These are phyloP conservation scores for Colletotrichum orchidophilum DNA, from an alignment of 2,329 filamentous ascomycete genomes.

Conservation along the genomic window DNA sequence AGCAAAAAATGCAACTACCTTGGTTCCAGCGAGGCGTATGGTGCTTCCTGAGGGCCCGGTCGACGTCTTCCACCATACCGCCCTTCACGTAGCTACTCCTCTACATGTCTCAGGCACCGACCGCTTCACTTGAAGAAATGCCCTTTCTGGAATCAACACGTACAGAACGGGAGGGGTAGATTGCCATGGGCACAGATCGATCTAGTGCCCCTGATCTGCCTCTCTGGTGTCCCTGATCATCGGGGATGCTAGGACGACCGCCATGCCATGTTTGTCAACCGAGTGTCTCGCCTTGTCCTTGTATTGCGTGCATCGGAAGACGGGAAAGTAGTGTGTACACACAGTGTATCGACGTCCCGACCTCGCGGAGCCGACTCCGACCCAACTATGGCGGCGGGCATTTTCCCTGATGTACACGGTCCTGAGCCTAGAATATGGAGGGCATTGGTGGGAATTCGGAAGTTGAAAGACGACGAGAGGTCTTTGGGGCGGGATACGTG, in stretches of 20 bases:
- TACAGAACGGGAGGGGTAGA: background rate
- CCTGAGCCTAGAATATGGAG: conserved; percentile 1
- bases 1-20: background rate
- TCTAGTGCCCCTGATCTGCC: conserved; percentile 20
- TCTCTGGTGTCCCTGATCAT: conserved; percentile 17
- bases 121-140: background rate
- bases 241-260: background rate
- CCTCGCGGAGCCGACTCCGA: conserved; percentile 1
- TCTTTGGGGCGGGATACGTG: conserved; percentile 1
- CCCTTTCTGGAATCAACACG: background rate
- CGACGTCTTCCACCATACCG: background rate
- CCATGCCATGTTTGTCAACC: conserved; percentile 6
- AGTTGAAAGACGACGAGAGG: background rate
- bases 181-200: conserved; percentile 3
- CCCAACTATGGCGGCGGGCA: background rate
- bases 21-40: background rate
- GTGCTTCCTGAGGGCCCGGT: background rate
- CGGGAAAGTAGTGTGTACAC: background rate
- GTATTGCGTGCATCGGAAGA: background rate
- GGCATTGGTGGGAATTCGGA: conserved; percentile 6
- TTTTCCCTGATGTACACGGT: background rate
- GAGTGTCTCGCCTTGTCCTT: conserved; percentile 11
- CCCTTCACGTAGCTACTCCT: background rate
- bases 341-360: background rate
- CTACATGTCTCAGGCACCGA: background rate